phyloP scores from a whole-genome alignment of 164 flowering plant genomes.

The Platanus orientalis region DNA sequence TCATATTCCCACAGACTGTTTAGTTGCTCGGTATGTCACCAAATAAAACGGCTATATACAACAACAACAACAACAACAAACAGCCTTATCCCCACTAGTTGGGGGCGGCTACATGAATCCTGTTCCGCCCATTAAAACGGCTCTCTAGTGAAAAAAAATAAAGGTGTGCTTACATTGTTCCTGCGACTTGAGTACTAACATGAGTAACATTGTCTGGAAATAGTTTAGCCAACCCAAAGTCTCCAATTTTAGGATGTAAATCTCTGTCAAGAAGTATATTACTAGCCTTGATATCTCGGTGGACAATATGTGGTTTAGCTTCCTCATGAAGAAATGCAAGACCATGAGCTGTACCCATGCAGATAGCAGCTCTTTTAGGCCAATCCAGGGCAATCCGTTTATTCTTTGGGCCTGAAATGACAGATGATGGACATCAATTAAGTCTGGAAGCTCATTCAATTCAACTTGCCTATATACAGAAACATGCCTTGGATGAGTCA shows the following conservation, averaged over 20 bases:
- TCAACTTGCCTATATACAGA: not conserved
- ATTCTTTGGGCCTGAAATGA: constrained; percentile 48
- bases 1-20: not conserved
- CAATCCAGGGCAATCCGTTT: constrained; percentile 46
- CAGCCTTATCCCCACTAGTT: no score
- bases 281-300: constrained; percentile 87
- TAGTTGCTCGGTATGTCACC: not conserved
- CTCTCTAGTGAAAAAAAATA: no score
- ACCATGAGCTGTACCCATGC: constrained; percentile 69
- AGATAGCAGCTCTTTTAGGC: constrained; percentile 62
- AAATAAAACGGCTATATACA: not conserved
- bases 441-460: not conserved
- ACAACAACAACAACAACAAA: no score
- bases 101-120: no score
- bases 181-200: constrained; percentile 84
- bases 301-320: constrained; percentile 61
- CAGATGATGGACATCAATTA: not conserved
- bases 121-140: no score
- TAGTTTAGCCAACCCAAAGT: constrained; percentile 87
- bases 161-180: constrained; percentile 65
- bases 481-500: not conserved
- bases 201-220: constrained; percentile 86
- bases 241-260: constrained; percentile 77
- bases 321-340: constrained; percentile 88
- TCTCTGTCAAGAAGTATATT: constrained; percentile 73